Percentiles rank a stretch among this genome's conserved stretches.
These are phyloP conservation scores for Talaromyces sp. DNA, from an alignment of 2,329 filamentous ascomycete species.

Conservation along the genomic window DNA sequence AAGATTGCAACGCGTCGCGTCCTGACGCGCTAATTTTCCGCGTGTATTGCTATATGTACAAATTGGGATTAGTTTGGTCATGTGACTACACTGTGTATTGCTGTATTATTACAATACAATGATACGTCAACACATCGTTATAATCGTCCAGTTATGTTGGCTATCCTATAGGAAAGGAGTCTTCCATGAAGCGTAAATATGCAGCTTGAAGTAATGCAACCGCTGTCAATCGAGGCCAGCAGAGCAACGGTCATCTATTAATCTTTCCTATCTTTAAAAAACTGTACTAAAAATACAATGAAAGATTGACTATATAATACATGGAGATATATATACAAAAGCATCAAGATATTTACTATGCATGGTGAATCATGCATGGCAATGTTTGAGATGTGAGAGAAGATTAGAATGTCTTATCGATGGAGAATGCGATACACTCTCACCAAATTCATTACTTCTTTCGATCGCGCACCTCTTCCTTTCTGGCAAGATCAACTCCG, in stretches of 20 bases:
- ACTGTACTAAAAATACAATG: not conserved
- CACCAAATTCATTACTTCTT: not conserved
- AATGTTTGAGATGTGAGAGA: not conserved
- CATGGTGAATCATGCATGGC: not conserved
- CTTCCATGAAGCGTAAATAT: too few relatives aligned
- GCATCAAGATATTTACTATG: not conserved
- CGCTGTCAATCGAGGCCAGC: too few relatives aligned
- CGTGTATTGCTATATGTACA: not conserved
- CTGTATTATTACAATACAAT: too few relatives aligned
- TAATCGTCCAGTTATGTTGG: too few relatives aligned
- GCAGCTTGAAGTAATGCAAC: too few relatives aligned
- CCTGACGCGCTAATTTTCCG: slow-evolving; percentile 1
- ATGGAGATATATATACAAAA: not conserved
- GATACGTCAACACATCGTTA: too few relatives aligned
- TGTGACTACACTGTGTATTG: not conserved
- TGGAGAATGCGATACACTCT: too few relatives aligned
- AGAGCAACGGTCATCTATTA: too few relatives aligned
- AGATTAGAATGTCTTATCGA: not conserved
- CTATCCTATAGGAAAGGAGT: too few relatives aligned
- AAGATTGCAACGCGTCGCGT: slow-evolving; percentile 12
- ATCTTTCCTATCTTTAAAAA: not conserved
- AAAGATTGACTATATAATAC: not conserved
- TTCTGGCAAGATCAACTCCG: slow-evolving; percentile 9
- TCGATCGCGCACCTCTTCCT: slow-evolving; percentile 13
- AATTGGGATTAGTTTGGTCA: not conserved